phyloP scores from a whole-genome alignment of 2,329 filamentous ascomycete genomes.

The Allantophomopsis cytisporea region DNA sequence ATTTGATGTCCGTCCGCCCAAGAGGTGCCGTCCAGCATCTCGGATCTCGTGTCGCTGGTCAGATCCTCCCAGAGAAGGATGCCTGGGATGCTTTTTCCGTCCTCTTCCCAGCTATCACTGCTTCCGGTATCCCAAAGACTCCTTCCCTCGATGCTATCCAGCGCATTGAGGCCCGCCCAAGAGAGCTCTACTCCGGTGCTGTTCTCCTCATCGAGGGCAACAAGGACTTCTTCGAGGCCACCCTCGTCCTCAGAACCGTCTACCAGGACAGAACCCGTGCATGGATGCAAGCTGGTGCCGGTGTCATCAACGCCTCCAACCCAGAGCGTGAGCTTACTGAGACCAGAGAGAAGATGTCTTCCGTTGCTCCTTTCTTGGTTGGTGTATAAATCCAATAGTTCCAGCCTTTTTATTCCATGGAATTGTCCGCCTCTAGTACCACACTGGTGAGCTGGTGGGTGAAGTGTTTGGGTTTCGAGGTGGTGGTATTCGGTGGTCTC shows the following conservation, averaged over 20 bases:
- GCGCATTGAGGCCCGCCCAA: slow-evolving; percentile 4
- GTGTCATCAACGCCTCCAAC: slow-evolving; percentile 5
- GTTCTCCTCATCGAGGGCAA: slow-evolving; percentile 4
- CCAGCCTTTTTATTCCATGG: too few species aligned
- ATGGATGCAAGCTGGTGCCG: slow-evolving; percentile 8
- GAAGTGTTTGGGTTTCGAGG: too few species aligned
- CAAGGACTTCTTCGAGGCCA: slow-evolving; percentile 4
- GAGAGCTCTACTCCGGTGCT: slow-evolving; percentile 10
- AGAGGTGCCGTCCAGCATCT: slow-evolving; percentile 10
- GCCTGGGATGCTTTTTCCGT: slow-evolving; percentile 8
- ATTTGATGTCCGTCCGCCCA: slow-evolving; percentile 6
- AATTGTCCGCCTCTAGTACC: too few species aligned
- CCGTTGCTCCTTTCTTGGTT: slow-evolving; percentile 2
- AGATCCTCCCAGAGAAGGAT: slow-evolving; percentile 4
- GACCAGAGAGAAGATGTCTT: slow-evolving; percentile 7
- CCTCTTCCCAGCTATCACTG: slow-evolving; percentile 11
- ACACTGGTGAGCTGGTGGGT: too few species aligned
- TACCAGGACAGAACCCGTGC: slow-evolving; percentile 1
- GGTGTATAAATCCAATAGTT: too few species aligned
- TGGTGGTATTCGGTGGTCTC: too few species aligned
- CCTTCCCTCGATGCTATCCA: slow-evolving; percentile 5
- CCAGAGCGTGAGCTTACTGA: slow-evolving; percentile 8
- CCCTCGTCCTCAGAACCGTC: slow-evolving; percentile 6
- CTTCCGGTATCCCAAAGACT: slow-evolving; percentile 8
- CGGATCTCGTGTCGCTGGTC: slow-evolving; percentile 7